Conservation (phyloP, 176 grass and related monocot species). For the Metroxylon sagu region DNA sequence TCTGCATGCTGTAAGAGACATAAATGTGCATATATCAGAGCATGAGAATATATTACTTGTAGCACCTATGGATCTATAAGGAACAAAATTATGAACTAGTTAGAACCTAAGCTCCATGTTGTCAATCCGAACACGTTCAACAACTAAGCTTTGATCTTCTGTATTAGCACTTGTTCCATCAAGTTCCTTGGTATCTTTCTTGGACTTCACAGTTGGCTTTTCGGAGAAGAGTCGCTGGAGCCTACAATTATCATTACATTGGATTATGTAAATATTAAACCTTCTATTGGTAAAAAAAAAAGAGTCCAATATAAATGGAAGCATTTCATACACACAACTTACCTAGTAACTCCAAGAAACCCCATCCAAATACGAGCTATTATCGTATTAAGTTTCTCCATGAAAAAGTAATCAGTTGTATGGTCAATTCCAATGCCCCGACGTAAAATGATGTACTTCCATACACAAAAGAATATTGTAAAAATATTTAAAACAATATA, state of each 20-base stretch:
- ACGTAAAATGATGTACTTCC: slow-evolving; percentile 81
- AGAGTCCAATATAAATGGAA: too few species aligned
- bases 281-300: too few species aligned
- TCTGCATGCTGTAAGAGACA: slow-evolving; percentile 40
- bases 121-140: slow-evolving; percentile 71
- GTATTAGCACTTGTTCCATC: slow-evolving; percentile 37
- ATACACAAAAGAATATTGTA: neutral
- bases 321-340: neutral
- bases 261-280: too few species aligned
- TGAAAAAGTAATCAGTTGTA: slow-evolving; percentile 77
- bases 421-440: slow-evolving; percentile 70
- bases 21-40: too few species aligned
- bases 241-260: slow-evolving; percentile 21
- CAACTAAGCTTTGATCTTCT: slow-evolving; percentile 42
- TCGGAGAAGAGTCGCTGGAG: slow-evolving; percentile 50
- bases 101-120: slow-evolving; percentile 85
- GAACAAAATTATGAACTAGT: neutral
- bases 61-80: too few species aligned
- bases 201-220: slow-evolving; percentile 18
- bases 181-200: slow-evolving; percentile 56
- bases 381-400: slow-evolving; percentile 88
- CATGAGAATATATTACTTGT: too few species aligned
- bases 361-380: slow-evolving; percentile 64
- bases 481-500: neutral
- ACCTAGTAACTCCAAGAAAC: slow-evolving; percentile 71